phyloP scores from a whole-genome alignment of 768 basidiomycete species.

The Cantharellus cinnabarinus region DNA sequence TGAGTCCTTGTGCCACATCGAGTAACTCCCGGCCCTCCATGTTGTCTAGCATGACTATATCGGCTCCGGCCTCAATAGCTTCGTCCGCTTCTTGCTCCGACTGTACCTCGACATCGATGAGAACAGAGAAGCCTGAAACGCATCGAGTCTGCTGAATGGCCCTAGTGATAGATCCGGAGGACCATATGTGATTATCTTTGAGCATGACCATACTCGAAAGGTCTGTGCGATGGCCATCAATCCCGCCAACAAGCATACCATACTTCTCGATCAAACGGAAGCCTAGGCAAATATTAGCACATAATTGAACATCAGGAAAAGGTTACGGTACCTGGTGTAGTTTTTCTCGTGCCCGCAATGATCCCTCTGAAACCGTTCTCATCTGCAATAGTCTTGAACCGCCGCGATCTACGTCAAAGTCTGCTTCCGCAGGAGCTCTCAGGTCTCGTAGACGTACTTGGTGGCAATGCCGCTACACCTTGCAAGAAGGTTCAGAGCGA shows the following conservation, averaged over 20 bases:
- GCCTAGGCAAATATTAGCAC: constrained; percentile 23
- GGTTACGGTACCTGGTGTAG: constrained; percentile 50
- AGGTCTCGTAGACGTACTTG: constrained; percentile 31
- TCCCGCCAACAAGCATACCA: constrained; percentile 93
- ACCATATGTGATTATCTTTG: constrained; percentile 99
- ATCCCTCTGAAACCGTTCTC: constrained; percentile 66
- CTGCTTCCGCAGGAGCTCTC: background rate
- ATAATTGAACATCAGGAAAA: background rate
- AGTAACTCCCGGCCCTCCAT: constrained; percentile 60
- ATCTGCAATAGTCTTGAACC: constrained; percentile 56
- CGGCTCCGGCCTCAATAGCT: constrained; percentile 90
- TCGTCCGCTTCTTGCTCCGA: constrained; percentile 83
- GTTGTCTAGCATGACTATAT: constrained; percentile 92
- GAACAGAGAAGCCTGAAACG: constrained; percentile 79
- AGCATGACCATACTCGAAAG: constrained; percentile 99
- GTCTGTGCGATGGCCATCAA: constrained; percentile 88
- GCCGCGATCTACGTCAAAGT: constrained; percentile 41
- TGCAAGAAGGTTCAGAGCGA: constrained; percentile 82
- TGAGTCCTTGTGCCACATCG: constrained; percentile 45
- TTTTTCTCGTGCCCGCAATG: constrained; percentile 92
- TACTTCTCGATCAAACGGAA: constrained; percentile 97
- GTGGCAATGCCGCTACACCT: constrained; percentile 95
- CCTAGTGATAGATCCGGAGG: constrained; percentile 77
- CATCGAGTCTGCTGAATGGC: constrained; percentile 71
- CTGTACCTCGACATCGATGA: constrained; percentile 84